phyloP scores from a whole-genome alignment of 2,329 filamentous ascomycete genomes.

The Ilyonectria mors-panacis region DNA sequence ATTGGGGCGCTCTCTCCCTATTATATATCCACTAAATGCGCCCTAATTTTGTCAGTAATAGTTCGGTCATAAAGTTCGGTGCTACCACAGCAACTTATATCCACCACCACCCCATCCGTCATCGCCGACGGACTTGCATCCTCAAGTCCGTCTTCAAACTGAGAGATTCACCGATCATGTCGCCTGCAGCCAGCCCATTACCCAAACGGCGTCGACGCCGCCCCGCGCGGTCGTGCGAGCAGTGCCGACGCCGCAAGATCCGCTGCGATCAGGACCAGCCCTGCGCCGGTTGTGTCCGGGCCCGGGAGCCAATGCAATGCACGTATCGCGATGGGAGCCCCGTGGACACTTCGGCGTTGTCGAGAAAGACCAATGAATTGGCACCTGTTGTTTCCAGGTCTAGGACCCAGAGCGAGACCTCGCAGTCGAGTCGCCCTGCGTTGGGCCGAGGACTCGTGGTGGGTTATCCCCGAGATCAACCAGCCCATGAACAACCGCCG shows the following conservation, averaged over 20 bases:
- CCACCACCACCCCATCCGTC: conserved; percentile 15
- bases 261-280: conserved; percentile 43
- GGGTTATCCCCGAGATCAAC: conserved; percentile 34
- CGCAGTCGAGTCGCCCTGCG: conserved; percentile 1
- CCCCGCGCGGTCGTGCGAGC: conserved; percentile 45
- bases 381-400: conserved; percentile 2
- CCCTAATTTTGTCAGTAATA: conserved; percentile 12
- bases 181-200: conserved; percentile 26
- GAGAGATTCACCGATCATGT: conserved; percentile 3
- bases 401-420: conserved; percentile 16
- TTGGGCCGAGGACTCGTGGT: background rate
- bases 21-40: background rate
- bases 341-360: background rate
- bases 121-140: conserved; percentile 11
- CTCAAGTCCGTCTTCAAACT: conserved; percentile 4
- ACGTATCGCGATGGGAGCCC: conserved; percentile 43
- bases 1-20: background rate
- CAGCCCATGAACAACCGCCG: conserved; percentile 9
- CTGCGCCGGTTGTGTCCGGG: conserved; percentile 44
- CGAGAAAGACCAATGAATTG: conserved; percentile 4
- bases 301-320: conserved; percentile 42
- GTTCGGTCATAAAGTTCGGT: conserved; percentile 39
- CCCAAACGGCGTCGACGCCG: conserved; percentile 45
- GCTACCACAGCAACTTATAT: conserved; percentile 29
- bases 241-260: conserved; percentile 47